Conservation (phyloP, 2,329 filamentous ascomycete species). For the Tolypocladium nubicola region DNA sequence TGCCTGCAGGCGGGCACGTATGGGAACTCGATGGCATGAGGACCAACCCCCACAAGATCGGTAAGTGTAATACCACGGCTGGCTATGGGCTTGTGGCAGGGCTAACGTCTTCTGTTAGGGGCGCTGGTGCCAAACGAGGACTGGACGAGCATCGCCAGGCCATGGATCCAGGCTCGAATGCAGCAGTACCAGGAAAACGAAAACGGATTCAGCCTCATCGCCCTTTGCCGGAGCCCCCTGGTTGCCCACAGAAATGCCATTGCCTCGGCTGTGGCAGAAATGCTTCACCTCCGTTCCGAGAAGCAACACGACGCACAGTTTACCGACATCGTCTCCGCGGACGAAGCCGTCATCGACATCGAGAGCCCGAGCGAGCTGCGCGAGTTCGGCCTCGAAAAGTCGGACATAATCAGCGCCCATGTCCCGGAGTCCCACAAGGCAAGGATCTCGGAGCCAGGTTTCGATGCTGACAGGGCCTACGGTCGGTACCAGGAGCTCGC, state of each 20-base stretch:
- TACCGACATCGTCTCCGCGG: conserved; percentile 10
- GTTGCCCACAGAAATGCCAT: conserved; percentile 35
- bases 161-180: conserved; percentile 59
- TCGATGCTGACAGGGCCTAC: conserved; percentile 16
- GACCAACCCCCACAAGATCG: conserved; percentile 44
- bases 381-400: conserved; percentile 17
- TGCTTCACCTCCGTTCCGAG: conserved; percentile 26
- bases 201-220: conserved; percentile 68
- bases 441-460: conserved; percentile 4
- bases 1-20: conserved; percentile 61
- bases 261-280: conserved; percentile 27
- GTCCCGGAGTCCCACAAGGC: conserved; percentile 8
- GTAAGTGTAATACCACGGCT: conserved; percentile 9
- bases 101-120: conserved; percentile 1
- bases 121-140: conserved; percentile 21
- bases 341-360: conserved; percentile 11
- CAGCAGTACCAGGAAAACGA: conserved; percentile 51
- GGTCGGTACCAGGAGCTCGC: conserved; percentile 27
- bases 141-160: conserved; percentile 58
- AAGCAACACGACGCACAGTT: conserved; percentile 11
- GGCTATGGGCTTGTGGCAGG: not conserved
- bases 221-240: conserved; percentile 59
- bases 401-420: conserved; percentile 12
- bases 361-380: conserved; percentile 13
- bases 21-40: conserved; percentile 89